Conservation (phyloP, 768 basidiomycete species). For the Mrakia frigida region DNA sequence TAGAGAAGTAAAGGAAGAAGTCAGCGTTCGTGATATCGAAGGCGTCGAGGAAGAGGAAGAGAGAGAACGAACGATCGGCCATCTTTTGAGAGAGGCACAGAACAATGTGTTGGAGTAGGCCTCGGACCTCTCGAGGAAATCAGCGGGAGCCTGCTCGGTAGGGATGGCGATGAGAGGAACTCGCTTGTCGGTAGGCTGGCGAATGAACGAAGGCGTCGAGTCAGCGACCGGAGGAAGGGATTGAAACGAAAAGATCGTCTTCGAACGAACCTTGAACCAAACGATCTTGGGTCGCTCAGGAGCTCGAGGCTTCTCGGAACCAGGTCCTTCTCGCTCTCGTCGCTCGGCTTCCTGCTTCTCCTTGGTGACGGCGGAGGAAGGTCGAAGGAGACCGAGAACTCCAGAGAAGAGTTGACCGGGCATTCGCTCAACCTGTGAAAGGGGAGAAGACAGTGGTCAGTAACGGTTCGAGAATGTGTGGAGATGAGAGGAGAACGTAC, state of each 20-base stretch:
- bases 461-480: not conserved
- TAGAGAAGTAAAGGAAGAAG: conserved; percentile 45
- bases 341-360: conserved; percentile 98
- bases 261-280: conserved; percentile 69
- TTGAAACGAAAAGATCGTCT: not conserved
- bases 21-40: not conserved
- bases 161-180: conserved; percentile 98
- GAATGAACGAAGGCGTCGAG: not conserved
- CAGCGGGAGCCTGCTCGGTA: conserved; percentile 90
- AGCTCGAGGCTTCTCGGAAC: conserved; percentile 68
- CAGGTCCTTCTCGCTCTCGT: conserved; percentile 79
- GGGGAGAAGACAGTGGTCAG: not conserved
- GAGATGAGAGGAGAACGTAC: conserved; percentile 33
- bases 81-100: conserved; percentile 97
- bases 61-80: conserved; percentile 55
- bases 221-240: not conserved
- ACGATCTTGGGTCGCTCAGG: conserved; percentile 96
- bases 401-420: conserved; percentile 98
- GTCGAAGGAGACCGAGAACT: conserved; percentile 87
- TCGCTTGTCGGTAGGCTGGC: conserved; percentile 85
- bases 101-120: conserved; percentile 84
- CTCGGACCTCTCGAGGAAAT: conserved; percentile 93
- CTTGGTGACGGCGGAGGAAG: conserved; percentile 94
- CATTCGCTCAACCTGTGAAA: conserved; percentile 80
- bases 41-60: not conserved